These are phyloP conservation scores for Sugiyamaella floridensis DNA, from an alignment of 805 yeast species.

Conservation along the genomic window DNA sequence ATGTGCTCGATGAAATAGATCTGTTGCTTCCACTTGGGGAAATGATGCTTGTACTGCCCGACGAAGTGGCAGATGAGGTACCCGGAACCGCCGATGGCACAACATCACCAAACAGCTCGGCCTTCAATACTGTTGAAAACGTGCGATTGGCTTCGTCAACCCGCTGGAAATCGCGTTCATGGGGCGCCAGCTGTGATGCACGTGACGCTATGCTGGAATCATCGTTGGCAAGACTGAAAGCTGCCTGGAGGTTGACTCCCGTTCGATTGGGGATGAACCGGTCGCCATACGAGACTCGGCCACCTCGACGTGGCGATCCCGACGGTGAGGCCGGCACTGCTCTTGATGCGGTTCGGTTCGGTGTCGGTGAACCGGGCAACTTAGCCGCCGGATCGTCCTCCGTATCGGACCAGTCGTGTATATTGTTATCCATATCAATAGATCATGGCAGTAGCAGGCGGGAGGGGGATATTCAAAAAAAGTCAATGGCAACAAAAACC, in stretches of 20 bases:
- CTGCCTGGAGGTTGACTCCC: constrained; percentile 83
- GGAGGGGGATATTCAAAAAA: not conserved
- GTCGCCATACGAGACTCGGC: constrained; percentile 59
- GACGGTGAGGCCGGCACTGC: constrained; percentile 4
- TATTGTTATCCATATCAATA: constrained; percentile 1
- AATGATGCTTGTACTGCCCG: not conserved
- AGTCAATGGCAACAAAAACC: not conserved
- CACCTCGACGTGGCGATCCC: constrained; percentile 11
- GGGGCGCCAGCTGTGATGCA: constrained; percentile 20
- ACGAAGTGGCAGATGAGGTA: constrained; percentile 6
- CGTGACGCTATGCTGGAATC: constrained; percentile 27
- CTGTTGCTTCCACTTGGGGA: not conserved
- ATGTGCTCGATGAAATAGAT: not conserved
- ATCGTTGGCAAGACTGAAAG: constrained; percentile 51
- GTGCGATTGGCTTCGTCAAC: constrained; percentile 83
- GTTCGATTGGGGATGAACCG: constrained; percentile 82
- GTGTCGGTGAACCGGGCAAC: constrained; percentile 21
- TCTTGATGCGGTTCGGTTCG: constrained; percentile 7
- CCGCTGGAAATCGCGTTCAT: constrained; percentile 59
- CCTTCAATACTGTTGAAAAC: constrained; percentile 75
- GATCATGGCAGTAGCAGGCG: not conserved
- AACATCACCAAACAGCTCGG: constrained; percentile 87
- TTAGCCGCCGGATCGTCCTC: not conserved
- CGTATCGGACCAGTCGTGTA: not conserved
- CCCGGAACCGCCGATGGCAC: constrained; percentile 42